These are phyloP conservation scores for Gonapodya prolifera DNA, from an alignment of 192 early-diverging fungal species.

Conservation along the genomic window DNA sequence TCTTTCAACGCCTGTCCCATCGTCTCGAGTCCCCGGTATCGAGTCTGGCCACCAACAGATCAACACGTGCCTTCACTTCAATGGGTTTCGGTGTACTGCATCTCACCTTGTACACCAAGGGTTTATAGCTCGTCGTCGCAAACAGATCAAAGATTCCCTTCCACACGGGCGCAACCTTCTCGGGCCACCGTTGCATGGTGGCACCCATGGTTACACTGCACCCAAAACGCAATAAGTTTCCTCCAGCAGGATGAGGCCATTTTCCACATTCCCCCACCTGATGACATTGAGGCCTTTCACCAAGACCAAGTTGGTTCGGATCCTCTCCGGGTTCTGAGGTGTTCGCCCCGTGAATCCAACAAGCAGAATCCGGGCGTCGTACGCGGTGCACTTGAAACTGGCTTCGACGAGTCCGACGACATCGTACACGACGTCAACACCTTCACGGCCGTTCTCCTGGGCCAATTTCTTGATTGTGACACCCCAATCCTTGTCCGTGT, in stretches of 20 bases:
- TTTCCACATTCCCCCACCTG: background rate
- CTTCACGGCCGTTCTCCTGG: background rate
- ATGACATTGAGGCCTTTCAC: background rate
- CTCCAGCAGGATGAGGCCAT: background rate
- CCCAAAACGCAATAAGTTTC: background rate
- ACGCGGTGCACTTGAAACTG: slow-evolving; percentile 1
- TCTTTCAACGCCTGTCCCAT: background rate
- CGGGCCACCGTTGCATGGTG: background rate
- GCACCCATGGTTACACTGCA: background rate
- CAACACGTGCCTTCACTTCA: background rate
- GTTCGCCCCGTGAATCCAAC: slow-evolving; percentile 4
- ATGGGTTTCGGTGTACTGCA: background rate
- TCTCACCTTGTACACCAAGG: background rate
- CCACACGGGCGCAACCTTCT: background rate
- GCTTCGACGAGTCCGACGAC: slow-evolving; percentile 1
- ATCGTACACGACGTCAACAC: slow-evolving; percentile 1
- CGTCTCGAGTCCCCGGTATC: background rate
- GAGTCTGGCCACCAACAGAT: background rate
- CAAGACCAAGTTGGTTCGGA: background rate
- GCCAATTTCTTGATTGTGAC: background rate
- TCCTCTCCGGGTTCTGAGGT: background rate
- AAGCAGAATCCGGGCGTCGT: background rate
- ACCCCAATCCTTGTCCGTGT: background rate
- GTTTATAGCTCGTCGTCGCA: background rate
- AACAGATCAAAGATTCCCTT: background rate